phyloP scores from a whole-genome alignment of 805 yeast species.

The Scheffersomyces stipitis region DNA sequence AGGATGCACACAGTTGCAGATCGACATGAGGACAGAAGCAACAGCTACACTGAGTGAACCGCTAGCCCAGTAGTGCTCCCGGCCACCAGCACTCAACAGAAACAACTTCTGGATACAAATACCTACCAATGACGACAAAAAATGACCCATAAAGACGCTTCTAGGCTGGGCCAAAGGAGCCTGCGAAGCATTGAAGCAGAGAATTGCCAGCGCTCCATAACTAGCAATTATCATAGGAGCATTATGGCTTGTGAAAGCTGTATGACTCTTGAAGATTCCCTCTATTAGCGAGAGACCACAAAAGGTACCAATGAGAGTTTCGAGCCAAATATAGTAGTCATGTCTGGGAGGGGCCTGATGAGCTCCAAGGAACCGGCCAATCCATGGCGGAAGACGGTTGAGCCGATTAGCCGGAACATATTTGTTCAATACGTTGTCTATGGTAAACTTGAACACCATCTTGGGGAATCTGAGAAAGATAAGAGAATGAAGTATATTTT shows the following conservation, averaged over 20 bases:
- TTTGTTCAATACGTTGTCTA: conserved; percentile 31
- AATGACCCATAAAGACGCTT: conserved; percentile 56
- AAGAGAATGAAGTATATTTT: too few relatives aligned
- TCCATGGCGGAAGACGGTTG: conserved; percentile 30
- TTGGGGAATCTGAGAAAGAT: too few relatives aligned
- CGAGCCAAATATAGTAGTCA: conserved; percentile 47
- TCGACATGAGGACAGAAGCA: conserved; percentile 52
- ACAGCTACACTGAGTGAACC: conserved; percentile 60
- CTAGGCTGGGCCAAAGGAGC: conserved; percentile 69
- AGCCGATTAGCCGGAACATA: conserved; percentile 20
- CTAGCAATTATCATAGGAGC: conserved; percentile 53
- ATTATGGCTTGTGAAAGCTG: conserved; percentile 37
- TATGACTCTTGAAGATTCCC: conserved; percentile 43
- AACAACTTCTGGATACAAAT: conserved; percentile 55
- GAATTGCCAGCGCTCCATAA: conserved; percentile 64
- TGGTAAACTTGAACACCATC: conserved; percentile 40
- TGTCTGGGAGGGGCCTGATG: conserved; percentile 27
- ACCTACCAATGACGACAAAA: conserved; percentile 53
- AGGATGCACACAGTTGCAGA: conserved; percentile 62
- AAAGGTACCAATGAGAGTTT: conserved; percentile 45
- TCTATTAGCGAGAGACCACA: conserved; percentile 46
- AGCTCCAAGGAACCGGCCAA: conserved; percentile 42
- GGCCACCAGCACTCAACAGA: conserved; percentile 41
- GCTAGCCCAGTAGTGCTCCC: conserved; percentile 51
- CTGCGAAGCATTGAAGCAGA: conserved; percentile 53